A percentile compares a stretch with the other conserved stretches of the same genome.
Conservation (phyloP, 495 filamentous ascomycete species). For the Diplogelasinospora grovesii region DNA sequence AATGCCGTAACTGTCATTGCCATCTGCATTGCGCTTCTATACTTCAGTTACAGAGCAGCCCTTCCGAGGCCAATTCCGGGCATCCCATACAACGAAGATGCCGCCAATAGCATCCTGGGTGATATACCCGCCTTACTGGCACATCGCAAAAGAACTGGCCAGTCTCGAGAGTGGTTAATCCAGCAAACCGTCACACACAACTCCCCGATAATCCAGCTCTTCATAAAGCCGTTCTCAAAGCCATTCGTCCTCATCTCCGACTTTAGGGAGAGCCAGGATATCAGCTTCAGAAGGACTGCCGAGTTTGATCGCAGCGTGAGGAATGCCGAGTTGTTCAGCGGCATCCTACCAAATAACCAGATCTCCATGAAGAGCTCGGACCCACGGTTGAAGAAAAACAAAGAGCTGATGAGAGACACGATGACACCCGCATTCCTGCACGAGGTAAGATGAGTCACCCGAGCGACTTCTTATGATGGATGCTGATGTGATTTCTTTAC, state of each 20-base stretch:
- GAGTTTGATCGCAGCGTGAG: constrained; percentile 25
- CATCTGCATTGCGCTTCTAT: too few relatives aligned
- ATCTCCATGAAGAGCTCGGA: constrained; percentile 9
- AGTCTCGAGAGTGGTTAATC: too few relatives aligned
- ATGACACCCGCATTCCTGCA: constrained; percentile 21
- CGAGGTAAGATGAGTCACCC: not conserved
- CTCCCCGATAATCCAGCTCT: constrained; percentile 33
- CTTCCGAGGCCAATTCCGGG: too few relatives aligned
- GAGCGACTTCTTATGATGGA: too few relatives aligned
- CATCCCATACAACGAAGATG: too few relatives aligned
- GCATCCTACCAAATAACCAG: constrained; percentile 8
- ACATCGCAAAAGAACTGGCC: too few relatives aligned
- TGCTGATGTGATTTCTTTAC: not conserved
- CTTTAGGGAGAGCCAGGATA: constrained; percentile 28
- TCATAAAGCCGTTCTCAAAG: constrained; percentile 23
- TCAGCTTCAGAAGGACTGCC: constrained; percentile 21
- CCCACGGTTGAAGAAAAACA: constrained; percentile 9
- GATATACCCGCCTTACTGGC: too few relatives aligned
- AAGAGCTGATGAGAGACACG: constrained; percentile 13
- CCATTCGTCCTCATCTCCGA: constrained; percentile 31
- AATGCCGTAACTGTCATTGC: too few relatives aligned
- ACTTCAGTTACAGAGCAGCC: too few relatives aligned
- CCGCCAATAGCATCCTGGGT: too few relatives aligned
- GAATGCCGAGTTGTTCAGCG: constrained; percentile 4
- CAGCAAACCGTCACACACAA: too few relatives aligned